Evolutionary conservation across 2,329 filamentous ascomycete species (phyloP).

Genomic region (Pseudocercospora fuligena): DNA sequence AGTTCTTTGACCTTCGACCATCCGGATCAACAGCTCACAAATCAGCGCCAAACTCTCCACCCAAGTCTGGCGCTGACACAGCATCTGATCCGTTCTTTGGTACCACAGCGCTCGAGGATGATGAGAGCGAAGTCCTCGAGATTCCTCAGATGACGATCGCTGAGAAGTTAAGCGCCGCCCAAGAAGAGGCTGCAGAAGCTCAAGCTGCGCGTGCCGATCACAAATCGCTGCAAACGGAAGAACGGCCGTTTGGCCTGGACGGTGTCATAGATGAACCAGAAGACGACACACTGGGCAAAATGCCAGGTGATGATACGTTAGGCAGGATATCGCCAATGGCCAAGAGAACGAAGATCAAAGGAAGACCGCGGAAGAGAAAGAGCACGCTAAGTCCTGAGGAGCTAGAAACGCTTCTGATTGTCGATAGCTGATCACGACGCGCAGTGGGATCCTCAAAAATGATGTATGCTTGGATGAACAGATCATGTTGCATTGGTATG

Average conservation of each 20-base stretch:
- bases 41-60: conserved; percentile 23
- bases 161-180: conserved; percentile 53
- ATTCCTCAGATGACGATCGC: conserved; percentile 46
- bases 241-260: conserved; percentile 30
- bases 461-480: not conserved
- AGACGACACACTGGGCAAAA: conserved; percentile 27
- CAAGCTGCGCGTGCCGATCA: conserved; percentile 35
- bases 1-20: conserved; percentile 43
- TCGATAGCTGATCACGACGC: not conserved
- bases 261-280: conserved; percentile 33
- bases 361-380: conserved; percentile 67
- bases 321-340: conserved; percentile 47
- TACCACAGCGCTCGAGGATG: conserved; percentile 39
- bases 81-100: conserved; percentile 12
- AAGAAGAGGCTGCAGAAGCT: conserved; percentile 51
- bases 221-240: conserved; percentile 5
- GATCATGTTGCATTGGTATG: not conserved
- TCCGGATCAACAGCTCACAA: conserved; percentile 16
- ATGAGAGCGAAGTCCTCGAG: conserved; percentile 40
- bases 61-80: conserved; percentile 4
- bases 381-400: conserved; percentile 79
- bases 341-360: conserved; percentile 55
- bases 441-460: not conserved
- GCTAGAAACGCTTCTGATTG: conserved; percentile 61
- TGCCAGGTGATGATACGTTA: conserved; percentile 33